Evolutionary conservation across 2,329 filamentous ascomycete genomes (phyloP), one percentile per base, ranked within the genome.

Genomic region (Conoideocrella luteorostrata): DNA sequence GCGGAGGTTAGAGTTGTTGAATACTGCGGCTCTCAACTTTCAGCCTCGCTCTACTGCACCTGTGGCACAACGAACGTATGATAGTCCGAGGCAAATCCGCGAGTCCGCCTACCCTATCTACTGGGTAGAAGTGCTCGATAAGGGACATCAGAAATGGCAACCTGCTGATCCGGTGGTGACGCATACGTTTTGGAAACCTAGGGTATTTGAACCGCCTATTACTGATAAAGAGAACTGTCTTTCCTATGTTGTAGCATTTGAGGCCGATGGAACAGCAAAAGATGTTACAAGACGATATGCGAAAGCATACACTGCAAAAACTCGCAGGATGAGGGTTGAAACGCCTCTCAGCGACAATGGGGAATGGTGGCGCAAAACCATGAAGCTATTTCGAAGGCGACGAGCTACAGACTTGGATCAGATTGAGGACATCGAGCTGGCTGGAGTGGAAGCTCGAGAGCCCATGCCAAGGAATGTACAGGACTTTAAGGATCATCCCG

Each of bases 111-210:
- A 84, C 55, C 93, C 93, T 0, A 75, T 97, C 3, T 97, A 89
- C 59, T 98, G 93, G 93, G 84, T 96, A 1, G 93, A 98, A 65
- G 83, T 88, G 4, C 86, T 95, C 51, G 90, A 96, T 50, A 72
- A 81, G 42, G 85, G 86, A 0, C 80, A 88, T 50, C 87, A 96
- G 59, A 95, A 88, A 68, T 98, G 93, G 93, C 78, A 95, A 44
- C 77, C 88, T 0, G 79, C 93, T 29, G 93, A 98, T 59, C 81
- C 90, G 0, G 64, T 96, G 0, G 88, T 93, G 2, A 95, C 90
- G 0, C 74, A 78, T 44, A 85, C 51, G 0, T 80, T 95, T 43
- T 87, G 82, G 59, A 89, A 86, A 47, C 79, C 88, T 0, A 75
- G 74, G 23, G 81, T 77, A 37, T 71, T 98, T 22, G 93, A 98